Percentiles rank a stretch among this genome's conserved stretches.
Conservation (phyloP, 1,139 yeast genomes). For the Hemisphaericaspora xylofermentans region DNA sequence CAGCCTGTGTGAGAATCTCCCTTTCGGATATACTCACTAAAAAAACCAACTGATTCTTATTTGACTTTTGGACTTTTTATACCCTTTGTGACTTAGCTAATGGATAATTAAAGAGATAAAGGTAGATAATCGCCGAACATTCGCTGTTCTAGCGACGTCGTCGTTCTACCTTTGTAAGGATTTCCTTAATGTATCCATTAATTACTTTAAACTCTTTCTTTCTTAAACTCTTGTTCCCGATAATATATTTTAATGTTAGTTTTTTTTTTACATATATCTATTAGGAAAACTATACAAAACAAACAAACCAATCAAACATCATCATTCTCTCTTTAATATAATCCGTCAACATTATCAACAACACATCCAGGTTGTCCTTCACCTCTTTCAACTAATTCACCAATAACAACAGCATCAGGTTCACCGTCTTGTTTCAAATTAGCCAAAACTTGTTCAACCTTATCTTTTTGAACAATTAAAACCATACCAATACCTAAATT, state of each 20-base stretch:
- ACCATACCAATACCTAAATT: slow-evolving; percentile 99
- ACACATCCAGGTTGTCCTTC: slow-evolving; percentile 62
- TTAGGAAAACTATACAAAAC: no score
- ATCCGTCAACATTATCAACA: slow-evolving; percentile 59
- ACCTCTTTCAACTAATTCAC: slow-evolving; percentile 60
- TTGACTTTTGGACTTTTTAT: no score
- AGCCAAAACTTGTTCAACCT: slow-evolving; percentile 57
- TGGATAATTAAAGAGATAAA: no score
- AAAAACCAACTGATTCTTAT: no score
- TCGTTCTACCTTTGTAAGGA: not conserved
- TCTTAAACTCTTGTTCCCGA: not conserved
- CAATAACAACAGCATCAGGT: slow-evolving; percentile 68
- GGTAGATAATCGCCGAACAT: no score
- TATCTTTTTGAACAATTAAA: slow-evolving; percentile 65
- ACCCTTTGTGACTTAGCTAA: no score
- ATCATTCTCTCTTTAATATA: no score
- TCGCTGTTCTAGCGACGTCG: not conserved
- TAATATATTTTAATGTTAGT: not conserved
- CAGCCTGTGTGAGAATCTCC: no score
- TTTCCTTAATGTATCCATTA: not conserved
- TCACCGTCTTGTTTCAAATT: slow-evolving; percentile 68
- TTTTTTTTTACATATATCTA: no score
- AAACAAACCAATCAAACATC: no score
- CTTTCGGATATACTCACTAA: no score
- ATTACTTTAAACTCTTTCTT: not conserved